Base-by-base conservation (phyloP, 1,284 basidiomycete species). In the Ceratobasidium sp. region DNA sequence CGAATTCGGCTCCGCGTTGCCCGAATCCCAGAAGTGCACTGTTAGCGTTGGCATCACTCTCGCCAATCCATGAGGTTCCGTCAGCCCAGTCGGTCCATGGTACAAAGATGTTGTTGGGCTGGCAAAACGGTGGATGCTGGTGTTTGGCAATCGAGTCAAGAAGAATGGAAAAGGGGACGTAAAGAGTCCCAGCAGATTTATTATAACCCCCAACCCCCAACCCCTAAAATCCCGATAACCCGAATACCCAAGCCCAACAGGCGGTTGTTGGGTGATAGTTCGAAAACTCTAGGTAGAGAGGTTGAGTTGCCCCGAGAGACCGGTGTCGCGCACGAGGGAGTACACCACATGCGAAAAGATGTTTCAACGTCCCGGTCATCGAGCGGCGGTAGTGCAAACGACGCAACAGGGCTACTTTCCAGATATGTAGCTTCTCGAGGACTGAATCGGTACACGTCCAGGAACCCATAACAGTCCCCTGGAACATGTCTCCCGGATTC, bases 161-260 rank as follows among this genome's bases (percentile, higher is more conserved):
- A 19, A 63, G 17, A 15, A 19, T 27, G 9, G 24, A 15, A 19
- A 47, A 47, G 17, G 60, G 60, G 4, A 63, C 44, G 24, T 63
- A 63, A 9, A 63, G 41, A 3, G 60, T 63, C n/a, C 60, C 60
- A 36, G 45, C 24, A 6, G 60, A 47, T 27, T 63, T 47, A 48
- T 48, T 41, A 29, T 47, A 63, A n/a, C n/a, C n/a, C n/a, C n/a
- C n/a, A n/a, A n/a, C n/a, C n/a, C n/a, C n/a, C n/a, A n/a, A n/a
- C n/a, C n/a, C n/a, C n/a, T 11, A 47, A 47, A 48, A 48, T 47
- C 6, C 33, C 19, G 27, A 63, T 48, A 8, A 48, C 50, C 19
- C 60, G 60, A n/a, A 63, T 63, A 19, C 50, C 50, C 29, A 63
- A 29, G 24, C 60, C 45, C 3, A 63, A 47, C 9, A 63, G 60